Evolutionary conservation across 148 eudicot species (phyloP), one percentile per base, ranked within the genome.

Genomic region (Cornus florida): DNA sequence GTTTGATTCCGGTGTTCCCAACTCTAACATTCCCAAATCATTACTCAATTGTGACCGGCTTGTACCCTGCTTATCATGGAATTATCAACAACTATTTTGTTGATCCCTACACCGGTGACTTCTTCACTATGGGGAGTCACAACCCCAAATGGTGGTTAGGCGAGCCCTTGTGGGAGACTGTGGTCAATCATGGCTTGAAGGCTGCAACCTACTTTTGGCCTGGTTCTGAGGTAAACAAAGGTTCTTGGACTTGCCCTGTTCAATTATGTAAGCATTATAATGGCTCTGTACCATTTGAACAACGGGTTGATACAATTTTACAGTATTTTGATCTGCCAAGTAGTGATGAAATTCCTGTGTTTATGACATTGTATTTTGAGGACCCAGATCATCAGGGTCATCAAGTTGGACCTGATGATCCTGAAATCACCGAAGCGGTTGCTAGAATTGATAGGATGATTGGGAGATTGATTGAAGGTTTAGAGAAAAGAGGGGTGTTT

Each of bases 381-480:
- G 97, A 93, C 69, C 98, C 97, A 7, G 97, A 95, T 89, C 94
- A 92, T 80, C 97, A 95, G 88, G 98, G 98, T 57, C 98, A 95
- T 71, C 81, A 84, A 59, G 95, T 93, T 11, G 98, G 98, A 1
- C 97, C 98, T 1, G 98, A 95, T 88, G 95, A 93, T 80, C 92
- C 91, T 32, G 83, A 88, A 73, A 90, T 95, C 60, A 95, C 96
- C 0, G 85, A 86, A 7, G 98, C 98, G 2, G 94, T 93, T 66
- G 86, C 81, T 66, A 82, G 83, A 19, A 83, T 95, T 32, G 98
- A 95, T 86, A 67, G 50, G 2, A 81, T 91, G 91, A 95, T 95
- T 73, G 98, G 98, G 74, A 91, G 79, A 66, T 83, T 95, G 86
- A 95, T 95, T 73, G 24, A 77, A 14, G 98, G 98, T 22, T 82